Evolutionary conservation across 768 basidiomycete genomes (phyloP).

Genomic region (Porphyrellus cyaneotinctus): DNA sequence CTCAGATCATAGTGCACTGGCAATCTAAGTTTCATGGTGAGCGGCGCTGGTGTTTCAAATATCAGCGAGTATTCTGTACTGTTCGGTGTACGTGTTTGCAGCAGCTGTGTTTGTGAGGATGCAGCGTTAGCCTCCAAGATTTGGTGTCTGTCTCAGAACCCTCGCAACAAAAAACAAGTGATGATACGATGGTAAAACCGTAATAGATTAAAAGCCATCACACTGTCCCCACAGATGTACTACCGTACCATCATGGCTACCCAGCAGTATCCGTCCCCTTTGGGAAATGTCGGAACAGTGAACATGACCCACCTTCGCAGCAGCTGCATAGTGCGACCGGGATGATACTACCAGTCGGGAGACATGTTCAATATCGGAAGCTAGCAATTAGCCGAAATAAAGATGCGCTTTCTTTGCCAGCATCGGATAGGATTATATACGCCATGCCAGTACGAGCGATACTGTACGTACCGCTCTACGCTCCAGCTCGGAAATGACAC

Average conservation of each 20-base stretch:
- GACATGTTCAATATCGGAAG: conserved; percentile 23
- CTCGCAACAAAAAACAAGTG: no score
- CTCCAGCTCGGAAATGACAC: conserved; percentile 20
- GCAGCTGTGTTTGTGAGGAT: background rate
- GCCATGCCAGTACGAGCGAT: background rate
- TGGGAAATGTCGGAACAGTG: background rate
- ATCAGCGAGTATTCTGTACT: no score
- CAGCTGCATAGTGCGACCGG: background rate
- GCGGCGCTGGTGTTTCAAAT: no score
- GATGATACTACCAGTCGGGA: background rate
- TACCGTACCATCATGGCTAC: background rate
- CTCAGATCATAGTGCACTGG: no score
- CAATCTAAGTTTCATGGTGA: no score
- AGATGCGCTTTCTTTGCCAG: background rate
- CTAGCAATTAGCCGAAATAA: conserved; percentile 2
- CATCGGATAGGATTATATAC: background rate
- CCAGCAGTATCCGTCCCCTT: background rate
- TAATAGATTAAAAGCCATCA: no score
- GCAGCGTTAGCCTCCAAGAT: background rate
- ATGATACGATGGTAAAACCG: no score
- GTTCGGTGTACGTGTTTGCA: background rate
- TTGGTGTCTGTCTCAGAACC: background rate
- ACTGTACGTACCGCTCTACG: conserved; percentile 19
- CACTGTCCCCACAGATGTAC: no score
- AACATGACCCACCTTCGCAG: conserved; percentile 6